Evolutionary conservation across 805 yeast species (phyloP).

Genomic region (Ogataea pini): DNA sequence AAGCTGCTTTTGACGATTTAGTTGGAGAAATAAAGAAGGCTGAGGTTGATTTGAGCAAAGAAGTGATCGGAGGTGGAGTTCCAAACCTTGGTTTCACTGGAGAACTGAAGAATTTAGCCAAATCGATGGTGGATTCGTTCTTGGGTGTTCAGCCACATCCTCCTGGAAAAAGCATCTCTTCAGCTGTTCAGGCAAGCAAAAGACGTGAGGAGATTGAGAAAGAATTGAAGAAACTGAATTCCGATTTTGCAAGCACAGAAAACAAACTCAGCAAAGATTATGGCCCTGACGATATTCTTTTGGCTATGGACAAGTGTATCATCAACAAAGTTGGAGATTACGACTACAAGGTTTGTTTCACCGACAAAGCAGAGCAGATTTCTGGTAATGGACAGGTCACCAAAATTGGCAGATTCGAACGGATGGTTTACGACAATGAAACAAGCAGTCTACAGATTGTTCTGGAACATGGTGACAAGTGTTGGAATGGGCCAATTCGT

Average conservation of each 20-base stretch:
- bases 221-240: constrained; percentile 27
- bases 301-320: constrained; percentile 53
- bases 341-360: constrained; percentile 61
- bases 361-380: constrained; percentile 57
- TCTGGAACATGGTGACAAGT: constrained; percentile 67
- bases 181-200: constrained; percentile 11
- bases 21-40: constrained; percentile 8
- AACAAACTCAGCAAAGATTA: constrained; percentile 32
- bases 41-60: constrained; percentile 2
- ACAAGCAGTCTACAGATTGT: constrained; percentile 18
- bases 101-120: constrained; percentile 1
- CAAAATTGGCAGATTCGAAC: constrained; percentile 49
- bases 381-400: constrained; percentile 46
- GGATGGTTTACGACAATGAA: constrained; percentile 15
- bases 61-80: not conserved
- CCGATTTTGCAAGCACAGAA: constrained; percentile 15
- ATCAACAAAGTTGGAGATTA: constrained; percentile 63
- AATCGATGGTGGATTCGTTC: constrained; percentile 22
- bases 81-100: not conserved
- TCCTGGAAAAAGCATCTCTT: not conserved
- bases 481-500: constrained; percentile 95
- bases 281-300: constrained; percentile 66
- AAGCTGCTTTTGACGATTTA: constrained; percentile 7
- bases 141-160: constrained; percentile 21
- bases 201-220: constrained; percentile 13